These are phyloP conservation scores for Neurospora intermedia DNA, from an alignment of 495 filamentous ascomycete species.

Conservation along the genomic window DNA sequence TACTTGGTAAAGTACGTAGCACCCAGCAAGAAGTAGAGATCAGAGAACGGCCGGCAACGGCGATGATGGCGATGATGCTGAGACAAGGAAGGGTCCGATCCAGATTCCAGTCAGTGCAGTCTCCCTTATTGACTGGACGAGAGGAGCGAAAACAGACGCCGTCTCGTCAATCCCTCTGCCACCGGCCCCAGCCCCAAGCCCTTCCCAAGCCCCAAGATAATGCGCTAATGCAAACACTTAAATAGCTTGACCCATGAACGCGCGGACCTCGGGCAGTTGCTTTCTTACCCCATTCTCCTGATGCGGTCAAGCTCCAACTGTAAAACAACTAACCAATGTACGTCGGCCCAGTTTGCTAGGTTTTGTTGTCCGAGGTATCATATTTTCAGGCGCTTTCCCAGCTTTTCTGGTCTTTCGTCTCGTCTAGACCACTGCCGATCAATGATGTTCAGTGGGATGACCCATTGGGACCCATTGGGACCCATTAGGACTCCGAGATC, in stretches of 20 bases:
- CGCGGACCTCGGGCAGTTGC: background rate
- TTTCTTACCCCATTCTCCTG: background rate
- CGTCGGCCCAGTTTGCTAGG: background rate
- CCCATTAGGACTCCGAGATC: background rate
- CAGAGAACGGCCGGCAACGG: background rate
- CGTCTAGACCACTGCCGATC: background rate
- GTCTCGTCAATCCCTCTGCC: background rate
- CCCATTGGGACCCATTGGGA: background rate
- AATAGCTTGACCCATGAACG: conserved; percentile 2
- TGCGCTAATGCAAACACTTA: conserved; percentile 21
- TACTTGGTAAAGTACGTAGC: background rate
- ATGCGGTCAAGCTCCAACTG: background rate
- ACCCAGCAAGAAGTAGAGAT: background rate
- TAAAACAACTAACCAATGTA: background rate
- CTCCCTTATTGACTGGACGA: background rate
- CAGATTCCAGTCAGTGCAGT: background rate
- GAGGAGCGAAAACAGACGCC: background rate
- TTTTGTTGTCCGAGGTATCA: background rate
- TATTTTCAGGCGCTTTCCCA: background rate
- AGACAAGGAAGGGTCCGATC: background rate
- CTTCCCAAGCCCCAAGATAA: background rate
- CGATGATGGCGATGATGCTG: background rate
- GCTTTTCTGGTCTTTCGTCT: background rate
- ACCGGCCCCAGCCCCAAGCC: background rate
- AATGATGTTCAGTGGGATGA: background rate